Evolutionary conservation across 139 green algal genomes (phyloP), one percentile per base, ranked within the genome.

Genomic region (Volvox reticuliferus): DNA sequence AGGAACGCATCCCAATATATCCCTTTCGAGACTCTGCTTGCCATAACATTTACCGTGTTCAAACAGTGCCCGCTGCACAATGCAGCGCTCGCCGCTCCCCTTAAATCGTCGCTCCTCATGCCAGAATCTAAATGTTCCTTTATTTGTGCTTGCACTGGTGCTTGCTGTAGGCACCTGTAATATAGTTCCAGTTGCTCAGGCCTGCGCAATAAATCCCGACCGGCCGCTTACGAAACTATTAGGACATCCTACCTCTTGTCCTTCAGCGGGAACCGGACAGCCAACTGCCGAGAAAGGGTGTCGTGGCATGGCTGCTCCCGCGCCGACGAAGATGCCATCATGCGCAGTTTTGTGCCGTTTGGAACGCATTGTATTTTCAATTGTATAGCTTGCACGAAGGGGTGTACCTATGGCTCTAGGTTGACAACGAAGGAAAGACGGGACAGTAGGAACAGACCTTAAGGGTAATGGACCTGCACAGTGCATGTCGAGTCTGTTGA

Each of bases 101-200:
- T 96, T 96, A 86, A 96, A 96, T 0, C 94, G 89, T 6, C 93
- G 61, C 83, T 95, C 94, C 44, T 96, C 94, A 26, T 91, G 71
- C 94, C 94, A 96, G 73, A 96, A 96, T 2, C 94, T 50, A 89
- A 95, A 95, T 1, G 67, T 83, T 13, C 90, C 93, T 44, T 71
- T 87, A 21, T 32, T 90, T 16, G 65, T 79, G 73, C 24, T 79
- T 12, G 69, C 76, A 44, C 85, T 82, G 1, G 69, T 89, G 69
- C 85, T 82, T 0, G 85, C 35, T 9, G 37, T 55, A 1, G 63
- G 33, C 14, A 2, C 69, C 85, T 89, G 85, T 21, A 2, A 35
- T 18, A n/a, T 28, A 28, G 21, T 73, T 26, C 16, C 24, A 30
- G 12, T 16, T 73, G 65, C 16, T 24, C 24, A 28, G 65, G 65